Conservation (phyloP, 2,329 filamentous ascomycete species). For the Juglanconis sp. region DNA sequence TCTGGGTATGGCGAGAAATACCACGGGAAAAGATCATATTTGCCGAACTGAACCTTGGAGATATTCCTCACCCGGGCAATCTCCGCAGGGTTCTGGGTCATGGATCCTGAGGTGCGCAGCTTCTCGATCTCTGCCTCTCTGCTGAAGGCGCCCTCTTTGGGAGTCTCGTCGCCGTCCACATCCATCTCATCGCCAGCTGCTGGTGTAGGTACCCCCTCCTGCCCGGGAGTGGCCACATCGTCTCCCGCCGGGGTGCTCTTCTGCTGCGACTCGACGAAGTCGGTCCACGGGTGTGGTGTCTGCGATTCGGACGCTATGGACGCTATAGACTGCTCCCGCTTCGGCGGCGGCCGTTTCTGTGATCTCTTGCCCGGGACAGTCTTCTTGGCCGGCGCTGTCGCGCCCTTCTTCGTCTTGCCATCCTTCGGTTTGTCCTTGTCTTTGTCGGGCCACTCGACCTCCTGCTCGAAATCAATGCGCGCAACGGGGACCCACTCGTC, state of each 20-base stretch:
- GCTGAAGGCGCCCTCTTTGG: conserved; percentile 55
- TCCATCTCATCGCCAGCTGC: conserved; percentile 47
- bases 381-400: conserved; percentile 57
- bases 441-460: conserved; percentile 94
- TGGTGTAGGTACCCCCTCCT: conserved; percentile 14
- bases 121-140: conserved; percentile 95
- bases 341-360: conserved; percentile 49
- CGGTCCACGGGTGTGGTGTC: conserved; percentile 53
- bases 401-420: conserved; percentile 67
- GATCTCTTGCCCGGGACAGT: conserved; percentile 53
- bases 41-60: conserved; percentile 89
- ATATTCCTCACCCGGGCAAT: conserved; percentile 95
- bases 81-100: conserved; percentile 98
- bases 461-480: conserved; percentile 80
- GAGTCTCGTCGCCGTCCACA: conserved; percentile 44
- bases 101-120: conserved; percentile 86
- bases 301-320: conserved; percentile 51
- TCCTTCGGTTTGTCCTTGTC: conserved; percentile 81
- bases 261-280: conserved; percentile 48
- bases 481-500: conserved; percentile 83
- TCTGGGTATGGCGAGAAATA: conserved; percentile 98
- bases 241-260: conserved; percentile 41
- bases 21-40: conserved; percentile 91
- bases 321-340: conserved; percentile 52
- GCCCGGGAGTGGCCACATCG: conserved; percentile 22